These are phyloP conservation scores for Dacryopinax primogenitus DNA, from an alignment of 768 basidiomycete species.

Conservation along the genomic window DNA sequence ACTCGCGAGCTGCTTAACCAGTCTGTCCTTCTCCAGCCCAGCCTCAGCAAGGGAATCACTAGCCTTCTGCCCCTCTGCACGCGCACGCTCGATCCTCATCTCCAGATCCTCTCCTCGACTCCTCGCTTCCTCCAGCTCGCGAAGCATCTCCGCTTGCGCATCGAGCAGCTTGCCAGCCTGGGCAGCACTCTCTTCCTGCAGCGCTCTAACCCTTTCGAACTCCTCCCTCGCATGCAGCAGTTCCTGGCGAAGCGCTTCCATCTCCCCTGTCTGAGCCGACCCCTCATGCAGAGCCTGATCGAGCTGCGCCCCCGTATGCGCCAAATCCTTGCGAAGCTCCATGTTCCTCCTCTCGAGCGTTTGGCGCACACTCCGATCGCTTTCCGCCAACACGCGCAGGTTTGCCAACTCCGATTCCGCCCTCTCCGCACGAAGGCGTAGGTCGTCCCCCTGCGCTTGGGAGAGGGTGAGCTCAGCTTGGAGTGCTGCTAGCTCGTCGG, in stretches of 20 bases:
- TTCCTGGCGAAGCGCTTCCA: slow-evolving; percentile 50
- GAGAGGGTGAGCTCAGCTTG: background rate
- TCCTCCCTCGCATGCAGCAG: slow-evolving; percentile 47
- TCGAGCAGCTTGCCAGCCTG: slow-evolving; percentile 55
- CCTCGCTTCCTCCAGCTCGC: slow-evolving; percentile 62
- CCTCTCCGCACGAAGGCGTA: background rate
- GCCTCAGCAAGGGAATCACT: slow-evolving; percentile 55
- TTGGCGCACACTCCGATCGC: slow-evolving; percentile 48
- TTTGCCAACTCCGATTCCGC: background rate
- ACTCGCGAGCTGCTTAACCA: slow-evolving; percentile 57
- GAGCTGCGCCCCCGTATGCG: slow-evolving; percentile 42
- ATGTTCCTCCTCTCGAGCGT: slow-evolving; percentile 52
- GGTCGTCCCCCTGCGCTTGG: background rate
- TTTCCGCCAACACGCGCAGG: slow-evolving; percentile 29
- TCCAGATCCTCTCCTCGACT: slow-evolving; percentile 62
- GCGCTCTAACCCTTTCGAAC: slow-evolving; percentile 51
- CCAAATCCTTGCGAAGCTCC: slow-evolving; percentile 44
- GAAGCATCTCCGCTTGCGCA: slow-evolving; percentile 60
- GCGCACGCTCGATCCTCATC: slow-evolving; percentile 54
- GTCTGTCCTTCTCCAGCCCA: slow-evolving; percentile 62
- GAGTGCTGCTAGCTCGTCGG: background rate
- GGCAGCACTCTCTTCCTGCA: slow-evolving; percentile 50
- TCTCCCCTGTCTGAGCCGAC: slow-evolving; percentile 48
- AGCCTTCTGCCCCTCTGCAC: slow-evolving; percentile 59
- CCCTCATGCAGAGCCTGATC: slow-evolving; percentile 50